These are phyloP conservation scores for Erythrophleum fordii DNA, from an alignment of 306 rosid genomes.

Conservation along the genomic window DNA sequence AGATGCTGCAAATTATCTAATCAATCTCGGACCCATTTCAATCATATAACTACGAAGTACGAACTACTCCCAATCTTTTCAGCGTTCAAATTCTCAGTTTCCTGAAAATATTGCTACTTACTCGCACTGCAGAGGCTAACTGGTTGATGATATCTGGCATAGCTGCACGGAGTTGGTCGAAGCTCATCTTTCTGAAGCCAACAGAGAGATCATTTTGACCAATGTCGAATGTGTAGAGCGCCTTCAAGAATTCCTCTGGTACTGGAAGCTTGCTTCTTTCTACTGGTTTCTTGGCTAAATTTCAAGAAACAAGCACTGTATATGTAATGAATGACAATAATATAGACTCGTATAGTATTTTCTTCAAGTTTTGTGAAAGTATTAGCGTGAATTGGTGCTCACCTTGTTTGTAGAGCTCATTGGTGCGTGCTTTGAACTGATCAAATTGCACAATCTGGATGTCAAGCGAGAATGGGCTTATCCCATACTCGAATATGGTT, in stretches of 20 bases:
- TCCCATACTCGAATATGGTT: conserved; percentile 80
- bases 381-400: not conserved
- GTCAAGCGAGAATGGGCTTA: conserved; percentile 86
- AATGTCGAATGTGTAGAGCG: conserved; percentile 88
- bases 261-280: conserved; percentile 69
- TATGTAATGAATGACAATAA: not conserved
- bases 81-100: not conserved
- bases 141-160: conserved; percentile 79
- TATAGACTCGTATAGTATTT: not conserved
- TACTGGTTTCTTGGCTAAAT: conserved; percentile 56
- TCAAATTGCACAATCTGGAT: conserved; percentile 65
- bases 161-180: conserved; percentile 66
- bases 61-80: not conserved
- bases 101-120: conserved; percentile 37
- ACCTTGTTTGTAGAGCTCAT: conserved; percentile 75
- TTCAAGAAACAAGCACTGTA: conserved; percentile 23
- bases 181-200: conserved; percentile 74
- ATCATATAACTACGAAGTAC: not conserved
- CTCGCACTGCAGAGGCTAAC: conserved; percentile 78
- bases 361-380: not conserved
- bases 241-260: conserved; percentile 81
- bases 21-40: not conserved
- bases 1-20: conserved; percentile 51
- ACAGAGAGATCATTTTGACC: conserved; percentile 91
- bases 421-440: conserved; percentile 68